Evolutionary conservation across 1,284 basidiomycete genomes (phyloP), one percentile per base, ranked within the genome.

Genomic region (Ganoderma resinaceum): DNA sequence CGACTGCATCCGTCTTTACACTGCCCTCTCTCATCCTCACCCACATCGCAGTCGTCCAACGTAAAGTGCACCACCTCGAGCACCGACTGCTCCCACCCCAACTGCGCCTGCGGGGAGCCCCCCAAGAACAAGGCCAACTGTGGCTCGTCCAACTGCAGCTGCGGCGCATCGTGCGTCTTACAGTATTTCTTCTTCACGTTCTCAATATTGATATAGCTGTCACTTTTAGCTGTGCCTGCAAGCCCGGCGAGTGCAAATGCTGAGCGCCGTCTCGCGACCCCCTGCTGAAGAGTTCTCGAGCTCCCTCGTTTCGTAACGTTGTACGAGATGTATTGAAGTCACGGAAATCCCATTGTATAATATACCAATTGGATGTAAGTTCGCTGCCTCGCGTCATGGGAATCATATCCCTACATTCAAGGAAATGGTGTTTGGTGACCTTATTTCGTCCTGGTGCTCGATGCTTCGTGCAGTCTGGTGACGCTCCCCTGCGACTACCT

Each of bases 51-150:
- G 23, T 38, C 59, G 67, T 53, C 70, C 67, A 69, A 76, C 66
- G 75, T 76, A 29, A 76, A 78, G 73, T 77, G 75, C 72, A 72
- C 76, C 70, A 72, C 74, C 65, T 70, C 72, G 61, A 73, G 62
- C 69, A 64, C 42, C 66, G 66, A 66, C 67, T 78, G 78, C 73
- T 67, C 67, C 66, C 77, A 71, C 67, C 78, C 78, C 53, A 72
- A 77, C 73, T 79, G 78, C 70, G 75, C 70, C 38, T 79, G 78
- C 73, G 77, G 68, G 55, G 69, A 76, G 63, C 70, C 74, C 49
- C 72, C 73, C 49, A 75, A 78, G 76, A 77, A 77, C 73, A 68
- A 74, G 69, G 67, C 67, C 35, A 62, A 57, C 61, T 73, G 69
- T 64, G 66, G 70, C 31, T 73, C 72, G 20, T 66, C 64, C 40